These are phyloP conservation scores for Kwoniella mangroviensis DNA, from an alignment of 768 basidiomycete species.

Conservation along the genomic window DNA sequence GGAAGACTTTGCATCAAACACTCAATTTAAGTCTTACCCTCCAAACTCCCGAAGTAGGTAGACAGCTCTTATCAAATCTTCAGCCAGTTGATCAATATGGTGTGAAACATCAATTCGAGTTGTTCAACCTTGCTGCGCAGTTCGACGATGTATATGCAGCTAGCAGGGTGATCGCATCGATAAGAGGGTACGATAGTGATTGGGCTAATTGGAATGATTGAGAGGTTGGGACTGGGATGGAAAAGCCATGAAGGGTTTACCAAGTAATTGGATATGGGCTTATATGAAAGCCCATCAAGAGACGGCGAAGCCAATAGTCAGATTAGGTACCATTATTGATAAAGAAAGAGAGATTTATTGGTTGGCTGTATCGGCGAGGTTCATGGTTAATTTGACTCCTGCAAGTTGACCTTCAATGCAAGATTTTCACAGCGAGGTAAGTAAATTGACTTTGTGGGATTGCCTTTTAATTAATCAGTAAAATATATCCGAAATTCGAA, in stretches of 20 bases:
- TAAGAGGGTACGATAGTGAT: neutral
- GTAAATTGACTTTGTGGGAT: neutral
- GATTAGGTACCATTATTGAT: neutral
- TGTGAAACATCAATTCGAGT: neutral
- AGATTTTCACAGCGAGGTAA: neutral
- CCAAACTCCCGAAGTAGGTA: neutral
- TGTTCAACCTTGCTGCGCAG: neutral
- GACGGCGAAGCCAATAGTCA: no score
- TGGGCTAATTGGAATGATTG: neutral
- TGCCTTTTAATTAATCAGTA: neutral
- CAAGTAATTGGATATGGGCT: conserved; percentile 1
- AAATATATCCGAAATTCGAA: neutral
- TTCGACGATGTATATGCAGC: neutral
- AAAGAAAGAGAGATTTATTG: neutral
- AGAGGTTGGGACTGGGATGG: neutral
- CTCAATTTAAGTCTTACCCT: neutral
- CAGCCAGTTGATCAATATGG: neutral
- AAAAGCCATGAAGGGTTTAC: neutral
- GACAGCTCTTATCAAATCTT: neutral
- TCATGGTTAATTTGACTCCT: neutral
- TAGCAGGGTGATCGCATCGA: neutral
- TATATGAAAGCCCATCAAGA: conserved; percentile 7
- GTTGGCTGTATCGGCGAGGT: neutral
- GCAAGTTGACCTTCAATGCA: neutral
- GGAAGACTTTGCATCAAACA: neutral